A percentile compares a stretch with the other conserved stretches of the same genome.
These are phyloP conservation scores for Cladosporium phlei DNA, from an alignment of 2,329 filamentous ascomycete species.

Conservation along the genomic window DNA sequence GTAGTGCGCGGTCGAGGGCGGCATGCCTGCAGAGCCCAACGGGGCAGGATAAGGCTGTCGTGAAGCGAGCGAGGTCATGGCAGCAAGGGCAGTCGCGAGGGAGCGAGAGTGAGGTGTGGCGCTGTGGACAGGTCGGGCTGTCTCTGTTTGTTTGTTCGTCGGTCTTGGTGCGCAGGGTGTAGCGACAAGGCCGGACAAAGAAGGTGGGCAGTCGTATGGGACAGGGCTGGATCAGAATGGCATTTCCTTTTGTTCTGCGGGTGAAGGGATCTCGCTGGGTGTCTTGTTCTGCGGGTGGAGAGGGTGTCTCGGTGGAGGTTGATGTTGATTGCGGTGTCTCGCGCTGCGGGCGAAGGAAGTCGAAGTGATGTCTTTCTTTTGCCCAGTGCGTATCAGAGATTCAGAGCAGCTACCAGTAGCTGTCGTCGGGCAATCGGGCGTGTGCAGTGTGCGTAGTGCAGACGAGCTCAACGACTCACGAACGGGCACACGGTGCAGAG, in stretches of 20 bases:
- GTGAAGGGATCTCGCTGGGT: too few relatives aligned
- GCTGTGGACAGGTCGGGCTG: conserved; percentile 5
- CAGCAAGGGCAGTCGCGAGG: conserved; percentile 12
- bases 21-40: conserved; percentile 22
- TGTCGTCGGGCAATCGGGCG: too few relatives aligned
- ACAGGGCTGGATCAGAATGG: conserved; percentile 4
- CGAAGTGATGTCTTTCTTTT: too few relatives aligned
- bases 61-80: conserved; percentile 74
- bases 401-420: too few relatives aligned
- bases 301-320: too few relatives aligned
- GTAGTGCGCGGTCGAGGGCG: conserved; percentile 21
- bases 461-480: too few relatives aligned
- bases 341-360: too few relatives aligned
- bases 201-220: conserved; percentile 1
- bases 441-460: too few relatives aligned
- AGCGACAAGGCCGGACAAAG: conserved; percentile 4
- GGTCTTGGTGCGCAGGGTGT: neutral
- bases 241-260: conserved; percentile 2
- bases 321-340: too few relatives aligned
- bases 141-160: conserved; percentile 6
- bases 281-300: neutral
- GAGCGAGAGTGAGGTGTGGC: conserved; percentile 1
- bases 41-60: conserved; percentile 65
- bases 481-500: too few relatives aligned
- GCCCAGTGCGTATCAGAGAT: neutral